Evolutionary conservation across 73 alveolate genomes (phyloP), one percentile per base, ranked within the genome.

Genomic region (Paramecium bursaria): DNA sequence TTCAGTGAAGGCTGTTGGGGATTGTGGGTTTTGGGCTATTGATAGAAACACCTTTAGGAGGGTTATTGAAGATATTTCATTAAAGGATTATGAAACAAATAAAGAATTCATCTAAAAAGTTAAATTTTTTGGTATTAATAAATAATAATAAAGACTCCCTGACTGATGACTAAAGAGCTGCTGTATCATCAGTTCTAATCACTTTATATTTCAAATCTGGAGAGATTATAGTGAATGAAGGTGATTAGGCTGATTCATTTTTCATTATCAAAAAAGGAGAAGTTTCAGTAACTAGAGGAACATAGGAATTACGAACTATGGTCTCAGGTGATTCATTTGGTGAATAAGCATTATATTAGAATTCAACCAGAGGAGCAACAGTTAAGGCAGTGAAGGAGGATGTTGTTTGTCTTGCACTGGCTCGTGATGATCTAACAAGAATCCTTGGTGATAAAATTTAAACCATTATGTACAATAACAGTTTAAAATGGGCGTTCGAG

Each of bases 41-140:
- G 96, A 92, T 14, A 91, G 97, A 60, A 86, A 91, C 31, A 90
- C 94, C 85, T 91, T 92, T 75, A 87, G 92, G 60, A 92, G 91
- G 74, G 67, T 88, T 29, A 76, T 86, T 21, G 89, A 79, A 47
- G 89, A 79, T 49, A 79, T 79, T 39, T 61, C 53, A 2, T 35
- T 53, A 10, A 79, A 46, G 42, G 76, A 79, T 49, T 79, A 79
- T n/a, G 89, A 79, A 15, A 22, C 61, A 44, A 79, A 79, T 79
- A 79, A 73, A 39, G 61, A 61, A 15, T 79, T 79, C 55, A 79
- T 79, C 35, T 17, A 54, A 2, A 39, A 79, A 31, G 74, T 79
- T 33, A 17, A 52, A 21, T 54, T 79, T 29, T 79, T 79, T 73
- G 76, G 76, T 57, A 57, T 0, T 27, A 1, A 23, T 9, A 27